Conservation (phyloP, 129 eudicot species). For the Flaveria trinervia region DNA sequence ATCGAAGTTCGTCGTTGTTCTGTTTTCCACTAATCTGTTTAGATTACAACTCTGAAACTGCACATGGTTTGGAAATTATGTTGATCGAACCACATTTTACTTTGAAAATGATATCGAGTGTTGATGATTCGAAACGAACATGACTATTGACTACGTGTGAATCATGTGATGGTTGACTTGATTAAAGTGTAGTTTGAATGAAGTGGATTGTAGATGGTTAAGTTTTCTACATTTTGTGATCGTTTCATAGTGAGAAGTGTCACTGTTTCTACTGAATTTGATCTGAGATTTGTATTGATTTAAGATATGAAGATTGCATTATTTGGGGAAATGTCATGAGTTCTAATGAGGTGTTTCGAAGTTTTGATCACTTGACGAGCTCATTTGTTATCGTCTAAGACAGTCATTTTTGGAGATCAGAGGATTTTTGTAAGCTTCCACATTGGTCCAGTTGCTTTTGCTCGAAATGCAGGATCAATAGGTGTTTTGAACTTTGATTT, state of each 20-base stretch:
- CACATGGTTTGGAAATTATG: slow-evolving; percentile 18
- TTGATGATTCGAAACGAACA: slow-evolving; percentile 13
- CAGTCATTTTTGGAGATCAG: neutral
- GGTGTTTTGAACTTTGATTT: neutral
- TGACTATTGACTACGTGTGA: neutral
- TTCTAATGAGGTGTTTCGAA: neutral
- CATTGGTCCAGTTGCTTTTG: neutral
- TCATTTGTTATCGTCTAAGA: neutral
- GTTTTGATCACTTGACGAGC: neutral
- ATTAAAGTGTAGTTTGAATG: slow-evolving; percentile 1
- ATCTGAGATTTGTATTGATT: slow-evolving; percentile 10
- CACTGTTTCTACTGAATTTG: neutral
- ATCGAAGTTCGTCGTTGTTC: slow-evolving; percentile 10
- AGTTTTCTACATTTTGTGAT: slow-evolving; percentile 20
- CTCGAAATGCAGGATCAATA: neutral
- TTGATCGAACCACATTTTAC: slow-evolving; percentile 21
- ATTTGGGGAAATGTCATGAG: slow-evolving; percentile 12
- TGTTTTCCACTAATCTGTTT: neutral
- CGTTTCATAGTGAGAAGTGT: slow-evolving; percentile 3
- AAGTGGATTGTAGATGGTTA: neutral
- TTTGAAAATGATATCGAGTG: slow-evolving; percentile 16
- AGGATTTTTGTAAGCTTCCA: slow-evolving; percentile 1
- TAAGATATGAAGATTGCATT: slow-evolving; percentile 12
- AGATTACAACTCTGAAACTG: slow-evolving; percentile 6
- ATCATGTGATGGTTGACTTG: slow-evolving; percentile 25